These are phyloP conservation scores for Antarctomyces pellizariae DNA, from an alignment of 495 filamentous ascomycete genomes.

Conservation along the genomic window DNA sequence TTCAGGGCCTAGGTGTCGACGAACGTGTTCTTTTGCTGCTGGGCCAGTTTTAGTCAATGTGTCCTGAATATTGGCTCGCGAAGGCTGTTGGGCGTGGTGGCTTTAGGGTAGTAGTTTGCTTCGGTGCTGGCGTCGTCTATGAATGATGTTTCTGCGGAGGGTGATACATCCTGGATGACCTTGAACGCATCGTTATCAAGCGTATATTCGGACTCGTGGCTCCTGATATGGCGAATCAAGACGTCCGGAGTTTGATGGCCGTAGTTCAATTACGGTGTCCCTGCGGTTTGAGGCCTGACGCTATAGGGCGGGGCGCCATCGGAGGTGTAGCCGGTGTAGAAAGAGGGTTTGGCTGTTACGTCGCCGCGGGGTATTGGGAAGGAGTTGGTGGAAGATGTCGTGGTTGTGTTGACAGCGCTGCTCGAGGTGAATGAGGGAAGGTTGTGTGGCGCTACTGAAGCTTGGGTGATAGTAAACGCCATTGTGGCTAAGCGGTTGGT, in stretches of 20 bases:
- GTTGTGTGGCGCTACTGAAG: too few species aligned
- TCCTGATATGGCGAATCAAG: slow-evolving; percentile 41
- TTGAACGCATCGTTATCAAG: slow-evolving; percentile 57
- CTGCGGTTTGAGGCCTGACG: slow-evolving; percentile 37
- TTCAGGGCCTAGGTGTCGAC: too few species aligned
- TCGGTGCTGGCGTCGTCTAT: slow-evolving; percentile 36
- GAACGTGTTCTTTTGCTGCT: too few species aligned
- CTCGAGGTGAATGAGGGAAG: slow-evolving; percentile 1
- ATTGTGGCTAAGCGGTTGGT: too few species aligned
- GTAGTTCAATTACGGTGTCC: slow-evolving; percentile 38
- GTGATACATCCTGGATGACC: slow-evolving; percentile 23
- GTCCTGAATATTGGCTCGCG: too few species aligned
- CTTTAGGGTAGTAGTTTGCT: slow-evolving; percentile 60
- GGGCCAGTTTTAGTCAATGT: too few species aligned
- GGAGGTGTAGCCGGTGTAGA: slow-evolving; percentile 42
- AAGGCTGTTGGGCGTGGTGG: too few species aligned
- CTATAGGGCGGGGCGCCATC: slow-evolving; percentile 47
- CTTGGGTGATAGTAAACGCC: neutral
- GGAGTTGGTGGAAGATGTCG: slow-evolving; percentile 4
- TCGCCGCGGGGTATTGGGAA: slow-evolving; percentile 36
- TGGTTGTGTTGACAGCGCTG: slow-evolving; percentile 8
- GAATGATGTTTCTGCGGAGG: slow-evolving; percentile 33
- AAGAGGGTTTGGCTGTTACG: slow-evolving; percentile 32
- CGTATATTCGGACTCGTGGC: slow-evolving; percentile 32
- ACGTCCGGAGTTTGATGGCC: slow-evolving; percentile 20